These are phyloP conservation scores for Coccomyxa sp. DNA, from an alignment of 139 green algal genomes.

Conservation along the genomic window DNA sequence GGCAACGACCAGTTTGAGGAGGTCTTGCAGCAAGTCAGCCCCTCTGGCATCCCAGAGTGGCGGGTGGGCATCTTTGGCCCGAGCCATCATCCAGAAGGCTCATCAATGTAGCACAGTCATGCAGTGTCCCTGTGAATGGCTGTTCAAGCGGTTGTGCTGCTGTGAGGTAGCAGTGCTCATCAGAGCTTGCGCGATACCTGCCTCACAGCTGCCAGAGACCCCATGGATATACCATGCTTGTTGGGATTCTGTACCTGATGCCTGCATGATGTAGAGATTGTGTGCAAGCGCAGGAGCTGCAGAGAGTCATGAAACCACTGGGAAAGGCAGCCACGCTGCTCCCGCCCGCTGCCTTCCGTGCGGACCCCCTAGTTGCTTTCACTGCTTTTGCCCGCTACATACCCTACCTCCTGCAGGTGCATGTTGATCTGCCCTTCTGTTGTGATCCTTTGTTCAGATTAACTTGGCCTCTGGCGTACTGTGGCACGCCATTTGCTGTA, in stretches of 20 bases:
- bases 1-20: conserved; percentile 72
- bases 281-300: conserved; percentile 32
- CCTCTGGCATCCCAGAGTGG: conserved; percentile 51
- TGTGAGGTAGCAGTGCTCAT: no score
- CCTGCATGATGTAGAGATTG: not conserved
- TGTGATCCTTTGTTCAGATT: no score
- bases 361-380: conserved; percentile 55
- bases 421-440: no score
- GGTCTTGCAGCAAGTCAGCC: conserved; percentile 44
- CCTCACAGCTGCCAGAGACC: no score
- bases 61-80: not conserved
- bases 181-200: no score
- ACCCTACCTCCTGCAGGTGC: conserved; percentile 42
- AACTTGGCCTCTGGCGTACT: no score
- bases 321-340: conserved; percentile 70
- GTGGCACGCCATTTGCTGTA: not conserved
- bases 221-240: no score
- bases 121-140: conserved; percentile 16
- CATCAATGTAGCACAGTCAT: no score
- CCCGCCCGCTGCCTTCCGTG: conserved; percentile 79
- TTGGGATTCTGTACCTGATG: no score
- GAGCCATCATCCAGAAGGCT: conserved; percentile 9
- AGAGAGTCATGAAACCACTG: conserved; percentile 82
- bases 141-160: no score
- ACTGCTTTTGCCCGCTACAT: conserved; percentile 75